These are phyloP conservation scores for Amanita molliuscula DNA, from an alignment of 768 basidiomycete genomes.

Conservation along the genomic window DNA sequence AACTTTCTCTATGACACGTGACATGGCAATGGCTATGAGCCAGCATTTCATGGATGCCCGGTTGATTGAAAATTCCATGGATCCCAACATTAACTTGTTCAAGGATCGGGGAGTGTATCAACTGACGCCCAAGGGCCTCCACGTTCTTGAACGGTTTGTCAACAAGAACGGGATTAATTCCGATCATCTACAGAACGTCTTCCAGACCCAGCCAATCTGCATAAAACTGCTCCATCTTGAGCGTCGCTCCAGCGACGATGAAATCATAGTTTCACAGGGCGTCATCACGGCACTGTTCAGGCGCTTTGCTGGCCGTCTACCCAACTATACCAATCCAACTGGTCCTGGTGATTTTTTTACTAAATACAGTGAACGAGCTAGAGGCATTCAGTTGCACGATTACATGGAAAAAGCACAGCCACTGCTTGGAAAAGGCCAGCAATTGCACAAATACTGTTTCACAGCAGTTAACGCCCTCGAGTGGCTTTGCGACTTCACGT, in stretches of 20 bases:
- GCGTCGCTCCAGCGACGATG: conserved; percentile 85
- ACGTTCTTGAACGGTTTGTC: conserved; percentile 99
- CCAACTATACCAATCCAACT: conserved; percentile 59
- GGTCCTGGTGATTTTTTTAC: conserved; percentile 51
- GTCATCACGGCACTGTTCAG: conserved; percentile 94
- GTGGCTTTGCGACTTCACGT: conserved; percentile 97
- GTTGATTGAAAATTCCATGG: conserved; percentile 92
- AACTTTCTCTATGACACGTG: conserved; percentile 98
- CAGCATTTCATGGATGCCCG: conserved; percentile 99
- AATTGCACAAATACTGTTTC: conserved; percentile 65
- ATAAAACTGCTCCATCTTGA: conserved; percentile 97
- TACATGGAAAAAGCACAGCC: conserved; percentile 57
- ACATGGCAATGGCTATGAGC: conserved; percentile 99
- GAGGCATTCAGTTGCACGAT: conserved; percentile 63
- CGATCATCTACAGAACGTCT: conserved; percentile 84
- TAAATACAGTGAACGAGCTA: conserved; percentile 72
- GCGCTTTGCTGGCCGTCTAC: conserved; percentile 82
- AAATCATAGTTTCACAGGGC: conserved; percentile 90
- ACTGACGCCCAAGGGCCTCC: conserved; percentile 95
- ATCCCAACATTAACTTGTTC: conserved; percentile 82
- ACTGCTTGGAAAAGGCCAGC: conserved; percentile 34
- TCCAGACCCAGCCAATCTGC: conserved; percentile 88
- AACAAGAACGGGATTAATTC: conserved; percentile 97
- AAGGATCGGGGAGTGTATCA: conserved; percentile 96
- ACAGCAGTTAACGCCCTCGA: conserved; percentile 81